Evolutionary conservation across 2,329 filamentous ascomycete species (phyloP), one percentile per base, ranked within the genome.

Genomic region (Apiospora kogelbergensis): DNA sequence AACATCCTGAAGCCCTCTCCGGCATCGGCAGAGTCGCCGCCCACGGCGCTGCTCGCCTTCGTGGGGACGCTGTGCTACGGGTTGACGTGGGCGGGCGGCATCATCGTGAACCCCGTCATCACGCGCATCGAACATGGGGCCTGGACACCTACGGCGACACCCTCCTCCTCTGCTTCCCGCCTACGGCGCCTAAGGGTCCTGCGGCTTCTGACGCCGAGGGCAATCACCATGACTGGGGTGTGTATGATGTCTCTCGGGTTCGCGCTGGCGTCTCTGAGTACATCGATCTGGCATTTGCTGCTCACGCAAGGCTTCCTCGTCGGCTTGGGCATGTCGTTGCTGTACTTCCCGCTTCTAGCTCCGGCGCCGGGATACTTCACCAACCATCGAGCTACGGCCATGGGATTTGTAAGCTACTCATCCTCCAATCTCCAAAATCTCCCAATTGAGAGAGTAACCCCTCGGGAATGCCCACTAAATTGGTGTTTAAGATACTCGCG

Each of bases 351-450:
- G 10, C 77, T 85, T 37, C 73, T 84, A 3, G 80, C 79, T 17
- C 81, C 83, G 3, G 81, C 84, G 11, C 83, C 84, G 0, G 84
- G 86, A 72, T 86, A 85, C 71, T 86, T 86, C 70, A 80, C 78
- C 42, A 78, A 76, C n/a, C 81, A 83, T 69, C 80, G 82, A 7
- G 84, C 83, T 1, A 80, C 80, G 6, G 83, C 83, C 2, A 81
- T 85, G 78, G 83, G 82, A 0, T 79, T 84, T 65, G 79, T 81
- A 70, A 72, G 78, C 24, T 30, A 9, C 22, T 1, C 11, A 13
- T 24, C 22, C 22, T 26, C 5, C 22, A 48, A 13, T 57, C 1
- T 33, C 17, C 6, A 9, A 2, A 20, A n/a, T 30, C 33, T n/a
- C n/a, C n/a, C n/a, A n/a, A 7, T 33, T 33, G 33, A 33, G 33